A percentile compares a stretch with the other conserved stretches of the same genome.
These are phyloP conservation scores for Nakazawaea anatomiae DNA, from an alignment of 805 yeast genomes.

Conservation along the genomic window DNA sequence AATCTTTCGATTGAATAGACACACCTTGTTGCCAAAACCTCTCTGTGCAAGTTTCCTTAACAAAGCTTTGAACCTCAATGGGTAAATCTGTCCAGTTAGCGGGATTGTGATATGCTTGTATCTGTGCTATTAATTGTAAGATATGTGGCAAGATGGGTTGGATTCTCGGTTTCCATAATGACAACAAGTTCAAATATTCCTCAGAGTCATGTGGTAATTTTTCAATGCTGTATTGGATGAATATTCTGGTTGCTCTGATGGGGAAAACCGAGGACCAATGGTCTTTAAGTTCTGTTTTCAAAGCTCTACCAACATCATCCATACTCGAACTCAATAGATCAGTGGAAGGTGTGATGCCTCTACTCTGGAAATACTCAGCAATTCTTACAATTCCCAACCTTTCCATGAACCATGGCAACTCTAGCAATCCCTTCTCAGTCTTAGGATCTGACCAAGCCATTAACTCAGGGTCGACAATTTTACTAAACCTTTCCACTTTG, in stretches of 20 bases:
- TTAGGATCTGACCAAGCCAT: constrained; percentile 89
- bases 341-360: constrained; percentile 75
- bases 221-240: constrained; percentile 93
- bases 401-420: constrained; percentile 97
- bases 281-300: constrained; percentile 75
- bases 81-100: constrained; percentile 87
- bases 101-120: constrained; percentile 92
- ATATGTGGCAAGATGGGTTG: constrained; percentile 90
- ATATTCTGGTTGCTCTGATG: constrained; percentile 89
- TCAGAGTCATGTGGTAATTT: constrained; percentile 74
- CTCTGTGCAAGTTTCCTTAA: constrained; percentile 83
- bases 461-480: constrained; percentile 90
- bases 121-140: constrained; percentile 78
- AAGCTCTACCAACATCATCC: constrained; percentile 80
- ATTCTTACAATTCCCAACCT: constrained; percentile 91
- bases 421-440: constrained; percentile 83
- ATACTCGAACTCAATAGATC: constrained; percentile 72
- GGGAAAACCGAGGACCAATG: constrained; percentile 96
- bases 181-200: constrained; percentile 63
- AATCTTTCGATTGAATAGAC: constrained; percentile 87
- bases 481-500: constrained; percentile 67
- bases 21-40: constrained; percentile 99
- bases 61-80: constrained; percentile 84
- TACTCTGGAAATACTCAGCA: constrained; percentile 79
- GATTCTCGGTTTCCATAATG: constrained; percentile 89